Base-by-base conservation (phyloP, 1,284 basidiomycete genomes). In the Cryptococcus sp. region DNA sequence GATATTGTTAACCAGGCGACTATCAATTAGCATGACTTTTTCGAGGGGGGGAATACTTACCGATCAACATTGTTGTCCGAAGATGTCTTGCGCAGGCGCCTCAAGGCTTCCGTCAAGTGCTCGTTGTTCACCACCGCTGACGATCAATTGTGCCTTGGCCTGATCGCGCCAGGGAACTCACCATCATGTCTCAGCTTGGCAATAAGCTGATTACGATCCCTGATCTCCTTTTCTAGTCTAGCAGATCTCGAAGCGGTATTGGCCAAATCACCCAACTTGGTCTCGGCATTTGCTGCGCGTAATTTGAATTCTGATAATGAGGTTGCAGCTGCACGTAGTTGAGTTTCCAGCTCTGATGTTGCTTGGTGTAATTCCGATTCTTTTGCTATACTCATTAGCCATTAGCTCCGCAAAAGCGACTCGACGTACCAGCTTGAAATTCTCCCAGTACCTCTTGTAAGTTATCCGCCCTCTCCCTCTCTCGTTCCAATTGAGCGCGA, bases 101-200 rank as follows among this genome's bases (percentile, higher is more conserved):
- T 86, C n/a, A 99, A 81, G 0, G 96, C 93, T 73, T 98, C 93
- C 61, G 92, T 97, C 7, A 99, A 80, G 66, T 99, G 94, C 69
- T 98, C 94, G 66, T 98, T 98, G 67, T 94, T 85, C 52, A 98
- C 92, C 9, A 96, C 90, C 45, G 87, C 91, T 93, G 60, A n/a
- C n/a, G n/a, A n/a, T n/a, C n/a, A 21, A 47, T 57, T 24, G 69
- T 22, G 19, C 7, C 23, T 25, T 22, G 14, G n/a, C 9, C 47
- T 28, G 13, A 21, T 22, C 45, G 32, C 24, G n/a, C 5, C 11
- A 23, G 37, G 3, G n/a, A 34, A 72, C 77, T 42, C 59, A 92
- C 91, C 85, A 81, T 98, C 93, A 67, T 98, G 93, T 48, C 93
- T 82, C 58, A 98, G 78, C 73, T 98, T 98, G 46, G 87, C 87